Percentiles rank a stretch among this genome's conserved stretches.
Evolutionary conservation across 1,139 yeast genomes (phyloP).

Genomic region (Yamadazyma trypodendri): DNA sequence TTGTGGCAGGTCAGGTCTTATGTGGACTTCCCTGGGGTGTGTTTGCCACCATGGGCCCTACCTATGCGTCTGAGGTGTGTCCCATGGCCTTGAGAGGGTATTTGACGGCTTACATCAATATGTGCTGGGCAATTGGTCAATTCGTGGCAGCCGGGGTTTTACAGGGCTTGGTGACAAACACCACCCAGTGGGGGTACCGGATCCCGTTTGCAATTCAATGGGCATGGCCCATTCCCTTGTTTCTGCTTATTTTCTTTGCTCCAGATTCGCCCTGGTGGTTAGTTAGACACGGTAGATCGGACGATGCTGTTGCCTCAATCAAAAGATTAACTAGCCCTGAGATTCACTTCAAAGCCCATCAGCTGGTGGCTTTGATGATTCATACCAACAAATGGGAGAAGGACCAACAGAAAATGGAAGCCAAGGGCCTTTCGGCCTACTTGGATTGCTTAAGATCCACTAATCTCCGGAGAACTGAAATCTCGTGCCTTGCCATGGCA

Average conservation of each 20-base stretch:
- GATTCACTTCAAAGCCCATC: slow-evolving; percentile 8
- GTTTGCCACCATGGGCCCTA: slow-evolving; percentile 42
- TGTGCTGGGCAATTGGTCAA: slow-evolving; percentile 48
- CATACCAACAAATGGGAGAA: slow-evolving; percentile 12
- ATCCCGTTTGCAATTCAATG: slow-evolving; percentile 47
- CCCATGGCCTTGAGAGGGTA: slow-evolving; percentile 43
- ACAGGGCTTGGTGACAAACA: slow-evolving; percentile 25
- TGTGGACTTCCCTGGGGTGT: slow-evolving; percentile 48
- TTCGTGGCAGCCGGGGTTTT: slow-evolving; percentile 40
- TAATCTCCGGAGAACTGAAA: slow-evolving; percentile 23
- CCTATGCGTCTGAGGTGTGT: slow-evolving; percentile 49
- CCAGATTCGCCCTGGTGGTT: slow-evolving; percentile 23
- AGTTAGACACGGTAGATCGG: slow-evolving; percentile 10
- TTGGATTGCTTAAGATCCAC: slow-evolving; percentile 20
- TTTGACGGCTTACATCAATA: slow-evolving; percentile 41
- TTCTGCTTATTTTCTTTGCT: slow-evolving; percentile 23
- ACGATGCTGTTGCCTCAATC: slow-evolving; percentile 10
- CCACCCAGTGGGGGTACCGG: slow-evolving; percentile 30
- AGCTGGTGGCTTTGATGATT: slow-evolving; percentile 11
- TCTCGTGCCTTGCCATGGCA: slow-evolving; percentile 19
- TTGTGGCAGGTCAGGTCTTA: slow-evolving; percentile 45
- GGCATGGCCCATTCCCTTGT: slow-evolving; percentile 30
- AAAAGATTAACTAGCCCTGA: slow-evolving; percentile 6
- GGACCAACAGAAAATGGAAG: slow-evolving; percentile 4
- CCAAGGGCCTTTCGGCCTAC: slow-evolving; percentile 19